Evolutionary conservation across 179 eudicot genomes (phyloP).

Genomic region (Beta macrorhiza): DNA sequence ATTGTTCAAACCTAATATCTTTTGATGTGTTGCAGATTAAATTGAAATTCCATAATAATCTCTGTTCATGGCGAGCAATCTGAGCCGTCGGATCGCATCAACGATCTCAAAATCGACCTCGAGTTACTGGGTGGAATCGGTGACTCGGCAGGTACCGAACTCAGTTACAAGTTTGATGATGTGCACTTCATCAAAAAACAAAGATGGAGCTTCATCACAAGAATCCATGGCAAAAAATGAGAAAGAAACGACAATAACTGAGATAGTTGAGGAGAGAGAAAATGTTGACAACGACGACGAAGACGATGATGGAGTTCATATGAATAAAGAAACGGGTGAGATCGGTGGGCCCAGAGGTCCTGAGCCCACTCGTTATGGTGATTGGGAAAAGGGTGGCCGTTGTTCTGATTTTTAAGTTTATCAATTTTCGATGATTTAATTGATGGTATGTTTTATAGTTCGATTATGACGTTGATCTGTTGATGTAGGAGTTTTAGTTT

Average conservation of each 20-base stretch:
- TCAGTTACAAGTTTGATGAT: slow-evolving; percentile 26
- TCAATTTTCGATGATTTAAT: no score
- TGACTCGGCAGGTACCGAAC: slow-evolving; percentile 22
- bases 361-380: slow-evolving; percentile 88
- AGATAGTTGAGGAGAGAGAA: slow-evolving; percentile 14
- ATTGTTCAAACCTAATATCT: no score
- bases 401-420: slow-evolving; percentile 70
- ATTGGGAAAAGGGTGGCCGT: slow-evolving; percentile 86
- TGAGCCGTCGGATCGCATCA: slow-evolving; percentile 44
- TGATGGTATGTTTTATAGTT: no score
- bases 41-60: no score
- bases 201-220: slow-evolving; percentile 3
- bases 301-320: slow-evolving; percentile 40
- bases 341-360: slow-evolving; percentile 89
- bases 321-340: slow-evolving; percentile 75
- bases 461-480: no score
- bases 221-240: neutral
- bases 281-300: slow-evolving; percentile 18
- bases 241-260: slow-evolving; percentile 9
- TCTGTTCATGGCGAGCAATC: slow-evolving; percentile 43
- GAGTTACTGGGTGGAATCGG: slow-evolving; percentile 12
- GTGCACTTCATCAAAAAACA: slow-evolving; percentile 34
- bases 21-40: no score
- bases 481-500: no score
- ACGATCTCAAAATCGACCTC: slow-evolving; percentile 14